Evolutionary conservation across 441 rosid species (phyloP).

Genomic region (Isatis lusitanica): DNA sequence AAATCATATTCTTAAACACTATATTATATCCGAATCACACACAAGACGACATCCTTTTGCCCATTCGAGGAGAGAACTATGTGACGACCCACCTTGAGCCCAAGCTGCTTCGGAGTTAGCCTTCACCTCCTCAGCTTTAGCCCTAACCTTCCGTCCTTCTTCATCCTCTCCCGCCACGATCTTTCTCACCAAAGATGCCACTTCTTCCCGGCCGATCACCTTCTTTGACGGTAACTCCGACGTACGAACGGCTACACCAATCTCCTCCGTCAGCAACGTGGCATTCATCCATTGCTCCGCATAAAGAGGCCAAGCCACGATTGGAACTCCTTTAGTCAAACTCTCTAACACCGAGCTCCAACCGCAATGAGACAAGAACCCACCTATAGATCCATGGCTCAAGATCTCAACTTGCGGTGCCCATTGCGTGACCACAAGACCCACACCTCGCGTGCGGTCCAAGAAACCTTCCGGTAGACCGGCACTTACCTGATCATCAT

Average conservation of each 20-base stretch:
- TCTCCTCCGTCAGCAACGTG: constrained; percentile 39
- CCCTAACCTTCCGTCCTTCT: constrained; percentile 33
- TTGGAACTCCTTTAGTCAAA: constrained; percentile 44
- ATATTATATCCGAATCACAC: neutral
- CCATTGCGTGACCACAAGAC: constrained; percentile 46
- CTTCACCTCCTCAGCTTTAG: constrained; percentile 34
- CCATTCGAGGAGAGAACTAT: constrained; percentile 29
- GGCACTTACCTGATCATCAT: neutral
- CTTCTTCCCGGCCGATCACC: constrained; percentile 41
- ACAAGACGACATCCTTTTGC: constrained; percentile 24
- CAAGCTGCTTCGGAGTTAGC: constrained; percentile 35
- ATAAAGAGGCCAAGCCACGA: constrained; percentile 52
- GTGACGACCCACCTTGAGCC: constrained; percentile 43
- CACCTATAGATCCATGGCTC: constrained; percentile 47
- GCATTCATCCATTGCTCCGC: constrained; percentile 58
- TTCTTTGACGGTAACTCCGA: constrained; percentile 18
- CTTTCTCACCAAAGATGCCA: constrained; percentile 36
- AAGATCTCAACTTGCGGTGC: constrained; percentile 50
- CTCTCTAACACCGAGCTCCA: constrained; percentile 53
- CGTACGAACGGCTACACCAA: constrained; percentile 42
- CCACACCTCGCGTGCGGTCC: constrained; percentile 33
- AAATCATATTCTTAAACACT: neutral
- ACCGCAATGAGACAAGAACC: constrained; percentile 54
- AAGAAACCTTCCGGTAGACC: constrained; percentile 49
- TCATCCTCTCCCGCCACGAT: constrained; percentile 33